Evolutionary conservation across 2,329 filamentous ascomycete genomes (phyloP), one percentile per base, ranked within the genome.

Genomic region (Fusarium tricinctum): DNA sequence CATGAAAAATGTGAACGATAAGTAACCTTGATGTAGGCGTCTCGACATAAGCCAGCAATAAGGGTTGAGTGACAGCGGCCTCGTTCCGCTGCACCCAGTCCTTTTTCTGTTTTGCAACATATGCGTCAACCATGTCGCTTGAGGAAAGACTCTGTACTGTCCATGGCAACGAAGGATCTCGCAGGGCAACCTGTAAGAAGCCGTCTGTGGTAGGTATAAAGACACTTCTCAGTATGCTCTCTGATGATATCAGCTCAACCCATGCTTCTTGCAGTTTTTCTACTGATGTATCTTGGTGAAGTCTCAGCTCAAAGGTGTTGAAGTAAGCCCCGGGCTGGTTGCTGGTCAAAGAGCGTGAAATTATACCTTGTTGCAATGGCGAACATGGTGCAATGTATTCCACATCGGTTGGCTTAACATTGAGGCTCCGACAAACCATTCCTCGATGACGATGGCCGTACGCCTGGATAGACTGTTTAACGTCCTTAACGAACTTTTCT

Each of bases 351-450:
- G 89, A 90, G 48, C 89, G 86, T 8, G 91, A 91, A 49, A 97
- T 88, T 82, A 97, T 95, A 1, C 94, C 94, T 75, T 95, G 89
- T 74, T 97, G 94, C 1, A 97, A 81, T 0, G 94, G 87, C 1
- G 94, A 97, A 75, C 94, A 97, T 6, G 94, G 94, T 1, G 88
- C 88, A 51, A 97, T 87, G 59, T 88, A 87, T 73, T 96, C 91
- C 12, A 97, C 85, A 2, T 88, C 81, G 8, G 79, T 74, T 2
- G 81, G 77, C 1, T 81, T 72, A 3, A 90, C 66, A 0, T 78
- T 78, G 0, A 97, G 80, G 5, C 81, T 78, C 8, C 81, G 81
- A 19, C 86, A 87, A 8, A 87, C 84, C 8, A 77, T 69, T 13
- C 84, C 78, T 7, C 84, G 81, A 75, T 93, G 83, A 52, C 85